Percentiles rank a stretch among this genome's conserved stretches.
Conservation (phyloP, 2,329 filamentous ascomycete genomes). For the Cyphellophora attinorum region DNA sequence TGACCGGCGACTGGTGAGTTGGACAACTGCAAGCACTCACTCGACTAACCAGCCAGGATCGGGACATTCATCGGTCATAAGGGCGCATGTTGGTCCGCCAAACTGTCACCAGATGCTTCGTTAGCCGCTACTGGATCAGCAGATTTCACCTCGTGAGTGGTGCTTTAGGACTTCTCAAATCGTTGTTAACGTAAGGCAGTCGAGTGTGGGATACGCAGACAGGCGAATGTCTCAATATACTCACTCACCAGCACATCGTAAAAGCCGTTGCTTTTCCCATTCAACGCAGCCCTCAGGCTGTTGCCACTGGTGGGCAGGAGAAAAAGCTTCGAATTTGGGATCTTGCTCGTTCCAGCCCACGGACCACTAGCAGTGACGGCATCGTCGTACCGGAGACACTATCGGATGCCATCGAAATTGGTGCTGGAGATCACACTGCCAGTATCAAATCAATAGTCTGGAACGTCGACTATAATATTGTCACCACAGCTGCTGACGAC, state of each 20-base stretch:
- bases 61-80: slow-evolving; percentile 98
- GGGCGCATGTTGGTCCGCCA: slow-evolving; percentile 92
- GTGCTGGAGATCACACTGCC: slow-evolving; percentile 68
- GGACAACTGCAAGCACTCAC: background rate
- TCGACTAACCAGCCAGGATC: slow-evolving; percentile 47
- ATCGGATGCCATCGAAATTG: slow-evolving; percentile 57
- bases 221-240: slow-evolving; percentile 75
- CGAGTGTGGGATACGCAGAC: slow-evolving; percentile 97
- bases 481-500: slow-evolving; percentile 84
- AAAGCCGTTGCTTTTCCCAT: slow-evolving; percentile 84
- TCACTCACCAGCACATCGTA: slow-evolving; percentile 92
- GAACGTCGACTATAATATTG: slow-evolving; percentile 76
- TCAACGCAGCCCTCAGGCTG: slow-evolving; percentile 64
- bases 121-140: slow-evolving; percentile 89
- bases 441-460: slow-evolving; percentile 96
- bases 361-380: slow-evolving; percentile 27
- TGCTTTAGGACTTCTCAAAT: background rate
- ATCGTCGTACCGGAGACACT: slow-evolving; percentile 26
- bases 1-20: slow-evolving; percentile 80
- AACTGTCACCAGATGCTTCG: slow-evolving; percentile 76
- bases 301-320: slow-evolving; percentile 90
- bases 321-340: slow-evolving; percentile 96
- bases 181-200: slow-evolving; percentile 34
- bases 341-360: slow-evolving; percentile 41
- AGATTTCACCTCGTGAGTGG: slow-evolving; percentile 82